A percentile compares a stretch with the other conserved stretches of the same genome.
Conservation (phyloP, 768 basidiomycete genomes). For the Coprinopsis sp. region DNA sequence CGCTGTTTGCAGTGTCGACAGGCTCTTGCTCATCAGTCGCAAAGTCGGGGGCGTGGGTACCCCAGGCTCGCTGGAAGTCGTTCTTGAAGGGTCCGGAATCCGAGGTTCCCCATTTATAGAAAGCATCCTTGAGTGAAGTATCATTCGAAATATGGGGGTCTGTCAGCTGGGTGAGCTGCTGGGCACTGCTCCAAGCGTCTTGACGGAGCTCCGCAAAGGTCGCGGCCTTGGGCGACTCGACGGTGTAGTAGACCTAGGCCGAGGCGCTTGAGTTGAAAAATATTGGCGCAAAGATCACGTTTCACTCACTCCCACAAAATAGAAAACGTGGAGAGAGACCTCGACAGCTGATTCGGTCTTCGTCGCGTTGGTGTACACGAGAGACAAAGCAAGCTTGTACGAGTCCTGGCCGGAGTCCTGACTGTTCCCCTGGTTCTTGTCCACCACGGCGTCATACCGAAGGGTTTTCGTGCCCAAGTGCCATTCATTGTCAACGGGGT, state of each 20-base stretch:
- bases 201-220: neutral
- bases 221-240: neutral
- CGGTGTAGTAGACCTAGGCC: neutral
- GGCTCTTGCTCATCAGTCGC: neutral
- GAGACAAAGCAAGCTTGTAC: neutral
- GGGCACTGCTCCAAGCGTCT: neutral
- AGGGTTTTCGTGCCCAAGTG: neutral
- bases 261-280: neutral
- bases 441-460: neutral
- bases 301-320: conserved; percentile 4
- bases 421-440: no score
- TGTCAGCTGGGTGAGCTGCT: no score
- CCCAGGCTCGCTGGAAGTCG: no score
- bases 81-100: neutral
- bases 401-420: neutral
- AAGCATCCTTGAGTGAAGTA: neutral
- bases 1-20: neutral
- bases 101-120: neutral
- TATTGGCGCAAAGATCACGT: neutral
- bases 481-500: neutral
- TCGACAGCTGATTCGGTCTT: conserved; percentile 1
- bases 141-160: no score
- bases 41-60: neutral
- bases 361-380: neutral
- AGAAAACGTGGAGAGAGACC: neutral